A percentile compares a stretch with the other conserved stretches of the same genome.
These are phyloP conservation scores for Hortiboletus campestris DNA, from an alignment of 768 basidiomycete species.

Conservation along the genomic window DNA sequence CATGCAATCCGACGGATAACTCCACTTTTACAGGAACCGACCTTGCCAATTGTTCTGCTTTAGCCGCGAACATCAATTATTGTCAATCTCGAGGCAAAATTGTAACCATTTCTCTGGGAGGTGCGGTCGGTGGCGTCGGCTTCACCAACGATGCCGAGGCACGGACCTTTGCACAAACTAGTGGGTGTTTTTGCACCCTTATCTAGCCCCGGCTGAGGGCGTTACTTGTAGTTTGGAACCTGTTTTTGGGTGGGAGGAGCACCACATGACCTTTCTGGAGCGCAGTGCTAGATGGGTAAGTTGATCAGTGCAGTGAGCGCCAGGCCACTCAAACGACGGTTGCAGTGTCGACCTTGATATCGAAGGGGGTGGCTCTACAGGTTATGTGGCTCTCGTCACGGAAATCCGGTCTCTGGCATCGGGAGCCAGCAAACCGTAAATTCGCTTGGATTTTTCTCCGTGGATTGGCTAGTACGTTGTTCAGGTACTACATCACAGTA, in stretches of 20 bases:
- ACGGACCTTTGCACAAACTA: constrained; percentile 30
- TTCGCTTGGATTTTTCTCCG: background rate
- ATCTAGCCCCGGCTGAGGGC: background rate
- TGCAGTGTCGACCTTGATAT: constrained; percentile 68
- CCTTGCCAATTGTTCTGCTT: constrained; percentile 38
- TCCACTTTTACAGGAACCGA: constrained; percentile 41
- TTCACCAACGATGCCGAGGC: constrained; percentile 40
- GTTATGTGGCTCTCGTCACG: constrained; percentile 47
- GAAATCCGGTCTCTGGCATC: constrained; percentile 27
- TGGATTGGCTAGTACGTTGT: background rate
- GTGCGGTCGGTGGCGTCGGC: constrained; percentile 40
- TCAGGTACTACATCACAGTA: constrained; percentile 60
- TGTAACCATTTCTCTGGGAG: constrained; percentile 46
- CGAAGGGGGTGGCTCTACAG: constrained; percentile 56
- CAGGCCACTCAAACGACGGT: background rate
- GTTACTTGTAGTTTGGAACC: constrained; percentile 36
- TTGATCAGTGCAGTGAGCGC: background rate
- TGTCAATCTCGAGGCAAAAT: constrained; percentile 48
- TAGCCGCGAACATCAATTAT: constrained; percentile 42
- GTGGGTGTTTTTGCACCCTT: constrained; percentile 15
- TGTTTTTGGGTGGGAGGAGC: constrained; percentile 47
- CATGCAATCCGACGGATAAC: constrained; percentile 40
- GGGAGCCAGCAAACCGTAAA: constrained; percentile 22
- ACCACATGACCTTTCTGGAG: constrained; percentile 43
- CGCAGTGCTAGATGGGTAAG: constrained; percentile 47